Conservation (phyloP, 106 monocot species). For the Hemerocallis citrina region DNA sequence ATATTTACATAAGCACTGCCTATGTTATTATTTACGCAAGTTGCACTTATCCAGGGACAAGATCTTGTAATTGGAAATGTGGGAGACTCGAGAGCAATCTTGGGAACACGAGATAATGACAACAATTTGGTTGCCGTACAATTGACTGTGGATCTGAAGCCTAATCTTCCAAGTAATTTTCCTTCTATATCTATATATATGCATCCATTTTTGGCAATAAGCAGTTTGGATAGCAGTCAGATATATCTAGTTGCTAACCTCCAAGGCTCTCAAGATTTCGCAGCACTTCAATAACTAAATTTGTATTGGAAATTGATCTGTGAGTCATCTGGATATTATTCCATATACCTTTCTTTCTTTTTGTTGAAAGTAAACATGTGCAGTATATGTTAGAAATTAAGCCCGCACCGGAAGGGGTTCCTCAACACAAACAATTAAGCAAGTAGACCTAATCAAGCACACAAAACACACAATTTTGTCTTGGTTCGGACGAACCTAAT, state of each 20-base stretch:
- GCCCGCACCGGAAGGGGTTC: no score
- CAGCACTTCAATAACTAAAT: background rate
- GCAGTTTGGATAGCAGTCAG: background rate
- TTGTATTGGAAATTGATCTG: background rate
- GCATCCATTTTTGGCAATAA: background rate
- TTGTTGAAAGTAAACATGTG: no score
- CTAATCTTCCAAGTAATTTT: slow-evolving; percentile 81
- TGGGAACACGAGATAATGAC: slow-evolving; percentile 64
- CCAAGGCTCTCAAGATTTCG: background rate
- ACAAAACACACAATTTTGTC: no score
- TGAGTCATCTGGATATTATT: background rate
- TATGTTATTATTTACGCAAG: background rate
- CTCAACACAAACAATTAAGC: no score
- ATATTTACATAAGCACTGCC: background rate
- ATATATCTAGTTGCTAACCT: background rate
- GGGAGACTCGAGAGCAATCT: slow-evolving; percentile 83
- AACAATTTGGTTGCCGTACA: slow-evolving; percentile 70
- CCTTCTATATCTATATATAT: background rate
- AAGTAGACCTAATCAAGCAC: no score
- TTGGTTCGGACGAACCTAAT: no score
- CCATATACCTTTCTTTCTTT: background rate
- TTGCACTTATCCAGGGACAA: slow-evolving; percentile 39
- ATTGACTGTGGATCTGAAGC: slow-evolving; percentile 85
- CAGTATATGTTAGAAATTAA: no score
- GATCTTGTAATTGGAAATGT: slow-evolving; percentile 89